Percentiles rank a stretch among this genome's conserved stretches.
phyloP scores from a whole-genome alignment of 345 rosid species.

The Eucalyptus regnans region DNA sequence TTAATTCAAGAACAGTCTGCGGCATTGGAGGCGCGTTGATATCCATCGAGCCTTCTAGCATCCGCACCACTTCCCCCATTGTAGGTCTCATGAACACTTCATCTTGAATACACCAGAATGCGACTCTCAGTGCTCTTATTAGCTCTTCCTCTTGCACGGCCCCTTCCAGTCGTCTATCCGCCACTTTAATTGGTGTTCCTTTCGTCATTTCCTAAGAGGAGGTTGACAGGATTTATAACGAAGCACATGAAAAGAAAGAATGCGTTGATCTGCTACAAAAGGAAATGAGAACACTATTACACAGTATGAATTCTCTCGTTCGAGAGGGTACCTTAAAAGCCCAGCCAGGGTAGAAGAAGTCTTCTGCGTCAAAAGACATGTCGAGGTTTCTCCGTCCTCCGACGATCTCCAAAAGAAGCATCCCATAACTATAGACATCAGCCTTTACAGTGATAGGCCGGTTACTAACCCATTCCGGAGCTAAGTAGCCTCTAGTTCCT shows the following conservation, averaged over 20 bases:
- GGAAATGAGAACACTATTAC: not conserved
- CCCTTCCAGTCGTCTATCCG: constrained; percentile 31
- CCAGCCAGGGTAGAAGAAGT: constrained; percentile 85
- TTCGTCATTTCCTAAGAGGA: constrained; percentile 27
- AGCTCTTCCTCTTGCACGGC: constrained; percentile 50
- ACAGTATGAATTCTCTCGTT: not conserved
- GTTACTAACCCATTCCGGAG: constrained; percentile 74
- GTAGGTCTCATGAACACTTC: constrained; percentile 51
- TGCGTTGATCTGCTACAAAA: not conserved
- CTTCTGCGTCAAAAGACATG: constrained; percentile 38
- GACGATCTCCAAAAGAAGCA: constrained; percentile 67
- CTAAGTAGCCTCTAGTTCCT: constrained; percentile 73
- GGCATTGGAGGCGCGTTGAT: constrained; percentile 70
- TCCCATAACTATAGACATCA: constrained; percentile 78
- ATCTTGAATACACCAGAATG: constrained; percentile 74
- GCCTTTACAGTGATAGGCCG: constrained; percentile 70
- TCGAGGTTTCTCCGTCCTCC: constrained; percentile 77
- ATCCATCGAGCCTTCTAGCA: constrained; percentile 47
- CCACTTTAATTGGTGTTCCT: constrained; percentile 34
- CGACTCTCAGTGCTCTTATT: constrained; percentile 39
- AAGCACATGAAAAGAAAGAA: not conserved
- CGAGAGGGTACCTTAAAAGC: constrained; percentile 53
- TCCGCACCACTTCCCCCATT: constrained; percentile 69
- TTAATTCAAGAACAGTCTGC: constrained; percentile 61
- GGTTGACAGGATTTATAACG: not conserved